Evolutionary conservation across 192 early-diverging fungal species (phyloP).

Genomic region (Phlyctochytrium arcticum): DNA sequence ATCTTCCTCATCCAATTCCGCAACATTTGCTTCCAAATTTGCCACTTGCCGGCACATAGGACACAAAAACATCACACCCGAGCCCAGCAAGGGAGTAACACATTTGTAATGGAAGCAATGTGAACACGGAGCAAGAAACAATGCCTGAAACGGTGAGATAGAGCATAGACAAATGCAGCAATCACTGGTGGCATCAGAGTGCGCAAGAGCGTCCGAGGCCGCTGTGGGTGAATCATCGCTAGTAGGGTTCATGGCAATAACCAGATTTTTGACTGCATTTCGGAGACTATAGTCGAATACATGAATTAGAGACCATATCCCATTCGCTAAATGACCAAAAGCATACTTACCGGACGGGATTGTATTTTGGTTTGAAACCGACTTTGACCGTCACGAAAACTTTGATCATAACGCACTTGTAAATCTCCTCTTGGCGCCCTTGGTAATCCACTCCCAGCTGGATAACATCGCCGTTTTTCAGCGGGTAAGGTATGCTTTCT

Average conservation of each 20-base stretch:
- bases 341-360: conserved; percentile 28
- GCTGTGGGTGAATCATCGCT: conserved; percentile 16
- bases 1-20: conserved; percentile 59
- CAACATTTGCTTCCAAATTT: conserved; percentile 50
- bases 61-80: conserved; percentile 55
- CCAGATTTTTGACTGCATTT: conserved; percentile 22
- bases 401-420: conserved; percentile 83
- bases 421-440: conserved; percentile 70
- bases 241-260: conserved; percentile 44
- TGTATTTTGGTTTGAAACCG: conserved; percentile 15
- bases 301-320: too few relatives aligned
- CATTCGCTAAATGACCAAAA: too few relatives aligned
- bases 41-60: conserved; percentile 61
- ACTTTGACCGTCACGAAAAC: conserved; percentile 31
- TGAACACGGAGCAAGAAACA: conserved; percentile 60
- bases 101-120: conserved; percentile 66
- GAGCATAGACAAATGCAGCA: conserved; percentile 55
- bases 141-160: conserved; percentile 52
- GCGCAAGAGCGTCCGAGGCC: conserved; percentile 37
- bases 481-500: conserved; percentile 66
- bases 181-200: conserved; percentile 62
- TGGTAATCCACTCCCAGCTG: conserved; percentile 98
- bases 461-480: conserved; percentile 89
- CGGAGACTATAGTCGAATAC: conserved; percentile 19
- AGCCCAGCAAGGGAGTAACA: conserved; percentile 36